phyloP scores from a whole-genome alignment of 257 asterid genomes.

The Solanum pimpinellifolium region DNA sequence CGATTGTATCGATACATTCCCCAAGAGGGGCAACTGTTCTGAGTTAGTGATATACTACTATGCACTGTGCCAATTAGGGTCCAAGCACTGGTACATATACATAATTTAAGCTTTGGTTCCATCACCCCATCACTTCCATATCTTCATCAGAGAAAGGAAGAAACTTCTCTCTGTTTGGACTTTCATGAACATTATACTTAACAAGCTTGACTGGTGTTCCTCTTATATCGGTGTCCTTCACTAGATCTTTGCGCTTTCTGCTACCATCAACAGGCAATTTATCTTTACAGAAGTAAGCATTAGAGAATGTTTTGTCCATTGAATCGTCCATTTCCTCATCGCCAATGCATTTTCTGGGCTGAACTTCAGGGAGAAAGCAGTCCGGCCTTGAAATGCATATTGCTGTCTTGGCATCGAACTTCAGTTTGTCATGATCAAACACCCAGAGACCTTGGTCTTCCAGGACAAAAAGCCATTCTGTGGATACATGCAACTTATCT shows the following conservation, averaged over 20 bases:
- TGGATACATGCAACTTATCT: neutral
- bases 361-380: constrained; percentile 4
- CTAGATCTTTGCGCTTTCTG: constrained; percentile 49
- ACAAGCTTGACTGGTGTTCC: constrained; percentile 32
- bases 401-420: constrained; percentile 24
- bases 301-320: constrained; percentile 1
- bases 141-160: constrained; percentile 31
- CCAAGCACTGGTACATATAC: neutral
- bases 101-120: neutral
- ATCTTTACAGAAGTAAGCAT: neutral
- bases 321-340: constrained; percentile 31
- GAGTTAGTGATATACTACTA: neutral
- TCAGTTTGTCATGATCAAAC: constrained; percentile 20
- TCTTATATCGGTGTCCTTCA: constrained; percentile 5
- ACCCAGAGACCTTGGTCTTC: constrained; percentile 33
- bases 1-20: neutral
- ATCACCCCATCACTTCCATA: constrained; percentile 29
- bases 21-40: neutral
- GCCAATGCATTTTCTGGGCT: neutral
- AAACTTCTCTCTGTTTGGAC: constrained; percentile 4
- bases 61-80: neutral
- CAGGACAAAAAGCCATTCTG: constrained; percentile 50
- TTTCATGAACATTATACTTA: constrained; percentile 23
- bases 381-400: constrained; percentile 6
- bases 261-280: constrained; percentile 4